Evolutionary conservation across 2,329 filamentous ascomycete species (phyloP).

Genomic region (Hymenoscyphus scutula): DNA sequence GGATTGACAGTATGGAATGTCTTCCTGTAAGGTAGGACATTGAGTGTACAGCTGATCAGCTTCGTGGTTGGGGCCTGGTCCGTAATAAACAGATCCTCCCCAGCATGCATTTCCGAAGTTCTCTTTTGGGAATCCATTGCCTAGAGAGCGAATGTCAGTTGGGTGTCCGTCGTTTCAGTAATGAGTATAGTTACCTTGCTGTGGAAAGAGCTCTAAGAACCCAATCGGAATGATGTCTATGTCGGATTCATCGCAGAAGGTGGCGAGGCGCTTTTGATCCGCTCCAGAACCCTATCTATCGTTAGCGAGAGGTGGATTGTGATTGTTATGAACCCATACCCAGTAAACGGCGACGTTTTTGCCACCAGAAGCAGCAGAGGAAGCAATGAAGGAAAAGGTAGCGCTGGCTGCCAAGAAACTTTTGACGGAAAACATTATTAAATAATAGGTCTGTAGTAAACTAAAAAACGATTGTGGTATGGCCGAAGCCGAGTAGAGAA

Average conservation of each 20-base stretch:
- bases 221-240: constrained; percentile 45
- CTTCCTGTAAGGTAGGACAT: constrained; percentile 39
- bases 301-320: not conserved
- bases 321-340: constrained; percentile 32
- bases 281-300: constrained; percentile 41
- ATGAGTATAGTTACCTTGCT: constrained; percentile 25
- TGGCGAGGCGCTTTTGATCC: constrained; percentile 38
- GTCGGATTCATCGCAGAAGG: constrained; percentile 40
- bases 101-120: constrained; percentile 45
- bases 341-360: constrained; percentile 46
- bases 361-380: constrained; percentile 30
- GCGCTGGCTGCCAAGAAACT: constrained; percentile 29
- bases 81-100: constrained; percentile 27
- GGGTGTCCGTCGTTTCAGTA: not conserved
- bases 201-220: constrained; percentile 43
- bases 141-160: constrained; percentile 16
- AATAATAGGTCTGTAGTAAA: constrained; percentile 17
- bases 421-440: constrained; percentile 34
- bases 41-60: constrained; percentile 37
- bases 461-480: constrained; percentile 32
- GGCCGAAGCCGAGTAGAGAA: constrained; percentile 33
- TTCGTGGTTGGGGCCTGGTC: constrained; percentile 31
- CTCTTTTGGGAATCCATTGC: constrained; percentile 42
- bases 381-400: constrained; percentile 29
- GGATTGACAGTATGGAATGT: constrained; percentile 42